Percentiles rank a stretch among this genome's conserved stretches.
Conservation (phyloP, 768 basidiomycete species). For the Termitomyces sp. region DNA sequence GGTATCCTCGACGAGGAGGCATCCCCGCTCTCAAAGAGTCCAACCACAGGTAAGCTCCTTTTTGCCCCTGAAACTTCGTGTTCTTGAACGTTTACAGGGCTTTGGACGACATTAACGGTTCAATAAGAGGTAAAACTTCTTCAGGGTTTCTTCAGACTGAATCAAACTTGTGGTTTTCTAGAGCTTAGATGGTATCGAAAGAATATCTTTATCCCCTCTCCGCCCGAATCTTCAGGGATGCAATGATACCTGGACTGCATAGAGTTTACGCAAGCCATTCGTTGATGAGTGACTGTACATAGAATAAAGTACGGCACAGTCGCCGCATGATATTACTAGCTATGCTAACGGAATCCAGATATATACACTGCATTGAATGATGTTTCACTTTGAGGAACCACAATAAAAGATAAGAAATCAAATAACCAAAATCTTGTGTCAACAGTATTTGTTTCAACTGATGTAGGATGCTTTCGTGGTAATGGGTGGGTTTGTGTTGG, state of each 20-base stretch:
- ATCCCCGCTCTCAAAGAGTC: conserved; percentile 27
- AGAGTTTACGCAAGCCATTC: not conserved
- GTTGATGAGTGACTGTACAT: not conserved
- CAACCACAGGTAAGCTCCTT: conserved; percentile 49
- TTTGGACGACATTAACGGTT: conserved; percentile 72
- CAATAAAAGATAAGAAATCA: not conserved
- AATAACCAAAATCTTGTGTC: not conserved
- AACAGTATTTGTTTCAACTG: not conserved
- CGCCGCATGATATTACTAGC: not conserved
- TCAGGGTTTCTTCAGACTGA: not conserved
- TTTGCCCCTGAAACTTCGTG: not conserved
- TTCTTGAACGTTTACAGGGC: conserved; percentile 42
- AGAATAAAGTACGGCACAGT: not conserved
- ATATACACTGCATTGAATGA: not conserved
- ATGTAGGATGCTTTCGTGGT: not conserved
- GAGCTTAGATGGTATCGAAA: conserved; percentile 78
- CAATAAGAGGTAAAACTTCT: conserved; percentile 54
- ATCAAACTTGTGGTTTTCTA: conserved; percentile 18
- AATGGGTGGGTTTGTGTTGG: not conserved
- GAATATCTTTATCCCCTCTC: conserved; percentile 53
- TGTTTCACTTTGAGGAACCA: not conserved
- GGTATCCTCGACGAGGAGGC: conserved; percentile 45
- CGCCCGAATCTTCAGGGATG: not conserved
- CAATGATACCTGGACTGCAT: not conserved
- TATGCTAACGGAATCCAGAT: not conserved